A percentile compares a stretch with the other conserved stretches of the same genome.
Evolutionary conservation across 495 filamentous ascomycete genomes (phyloP).

Genomic region (Penicillium goetzii): DNA sequence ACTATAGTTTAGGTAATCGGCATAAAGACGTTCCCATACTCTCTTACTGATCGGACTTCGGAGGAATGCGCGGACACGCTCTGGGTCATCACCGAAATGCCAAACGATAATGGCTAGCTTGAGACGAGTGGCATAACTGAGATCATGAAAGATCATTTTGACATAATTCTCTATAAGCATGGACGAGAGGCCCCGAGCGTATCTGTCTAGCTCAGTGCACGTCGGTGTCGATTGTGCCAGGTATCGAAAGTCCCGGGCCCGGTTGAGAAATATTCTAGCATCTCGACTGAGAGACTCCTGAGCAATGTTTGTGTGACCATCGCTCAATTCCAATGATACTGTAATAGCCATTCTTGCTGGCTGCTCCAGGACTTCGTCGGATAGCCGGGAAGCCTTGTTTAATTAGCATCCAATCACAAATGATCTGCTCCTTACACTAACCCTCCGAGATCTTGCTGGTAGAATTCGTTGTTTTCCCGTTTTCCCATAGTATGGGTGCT

Average conservation of each 20-base stretch:
- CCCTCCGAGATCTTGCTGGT: not conserved
- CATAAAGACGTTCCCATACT: not conserved
- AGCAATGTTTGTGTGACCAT: not conserved
- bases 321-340: not conserved
- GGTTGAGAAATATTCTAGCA: not conserved
- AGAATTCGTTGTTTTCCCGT: not conserved
- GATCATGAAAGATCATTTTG: not conserved
- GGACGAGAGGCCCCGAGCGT: not conserved
- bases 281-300: not conserved
- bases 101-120: constrained; percentile 2
- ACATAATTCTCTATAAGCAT: not conserved
- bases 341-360: not conserved
- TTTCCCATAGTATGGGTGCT: not conserved
- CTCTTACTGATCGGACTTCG: not conserved
- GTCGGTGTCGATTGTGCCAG: not conserved
- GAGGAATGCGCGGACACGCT: not conserved
- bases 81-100: not conserved
- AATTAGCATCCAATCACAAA: not conserved
- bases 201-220: not conserved
- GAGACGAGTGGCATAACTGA: not conserved
- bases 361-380: not conserved
- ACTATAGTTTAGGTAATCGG: not conserved
- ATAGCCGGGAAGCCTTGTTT: not conserved
- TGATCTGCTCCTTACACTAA: not conserved
- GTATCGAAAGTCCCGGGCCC: not conserved